Conservation (phyloP, 129 eudicot genomes). For the carrot (Daucus carota) region DH1_v3.0 NC_030386.2:29355501-29356000, state of each 20-base stretch:
- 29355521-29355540: conserved; percentile 54
- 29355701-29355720: conserved; percentile 33
- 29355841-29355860: conserved; percentile 70
- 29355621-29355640: conserved; percentile 8
- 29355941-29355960: conserved; percentile 53
- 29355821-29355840: conserved; percentile 76
- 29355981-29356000: conserved; percentile 79
- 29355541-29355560: conserved; percentile 76
- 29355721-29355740: conserved; percentile 15
- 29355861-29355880: conserved; percentile 82
- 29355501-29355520: conserved; percentile 72
- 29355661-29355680: conserved; percentile 37
- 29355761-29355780: neutral
- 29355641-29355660: conserved; percentile 12
- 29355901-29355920: conserved; percentile 54
- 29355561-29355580: conserved; percentile 31
- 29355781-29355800: conserved; percentile 53
- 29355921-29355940: conserved; percentile 53
- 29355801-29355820: conserved; percentile 62
- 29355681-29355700: conserved; percentile 32
- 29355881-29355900: conserved; percentile 63
- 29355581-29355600: neutral
- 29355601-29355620: no score
- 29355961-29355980: conserved; percentile 46
- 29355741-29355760: conserved; percentile 7